phyloP scores from a whole-genome alignment of 768 basidiomycete species.

The Auricularia cornea region DNA sequence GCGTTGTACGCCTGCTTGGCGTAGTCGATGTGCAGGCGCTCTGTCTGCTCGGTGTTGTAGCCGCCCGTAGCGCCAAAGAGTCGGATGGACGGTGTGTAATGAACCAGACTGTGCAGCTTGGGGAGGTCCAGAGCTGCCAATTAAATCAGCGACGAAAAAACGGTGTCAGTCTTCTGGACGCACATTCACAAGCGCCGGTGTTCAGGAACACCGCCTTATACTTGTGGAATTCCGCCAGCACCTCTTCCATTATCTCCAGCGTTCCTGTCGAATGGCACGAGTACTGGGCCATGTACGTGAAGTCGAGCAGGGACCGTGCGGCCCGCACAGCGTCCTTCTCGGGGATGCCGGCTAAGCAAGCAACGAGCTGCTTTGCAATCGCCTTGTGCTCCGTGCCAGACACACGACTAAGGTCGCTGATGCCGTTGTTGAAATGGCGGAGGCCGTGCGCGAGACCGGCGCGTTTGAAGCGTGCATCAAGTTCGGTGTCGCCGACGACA shows the following conservation, averaged over 20 bases:
- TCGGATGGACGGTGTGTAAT: slow-evolving; percentile 16
- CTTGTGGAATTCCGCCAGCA: slow-evolving; percentile 7
- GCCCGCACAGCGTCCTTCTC: background rate
- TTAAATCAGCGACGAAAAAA: background rate
- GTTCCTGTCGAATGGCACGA: slow-evolving; percentile 6
- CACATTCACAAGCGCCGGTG: slow-evolving; percentile 1
- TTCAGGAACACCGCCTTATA: slow-evolving; percentile 7
- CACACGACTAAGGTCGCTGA: slow-evolving; percentile 3
- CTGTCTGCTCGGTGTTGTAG: background rate
- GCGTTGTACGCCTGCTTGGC: background rate
- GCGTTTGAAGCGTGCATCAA: slow-evolving; percentile 12
- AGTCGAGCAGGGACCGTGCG: slow-evolving; percentile 15
- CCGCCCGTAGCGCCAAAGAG: slow-evolving; percentile 6
- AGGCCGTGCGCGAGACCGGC: slow-evolving; percentile 4
- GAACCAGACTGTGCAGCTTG: slow-evolving; percentile 14
- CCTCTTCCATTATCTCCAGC: slow-evolving; percentile 3
- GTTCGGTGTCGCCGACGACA: slow-evolving; percentile 19
- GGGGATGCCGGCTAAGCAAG: background rate
- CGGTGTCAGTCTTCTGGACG: background rate
- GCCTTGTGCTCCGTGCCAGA: slow-evolving; percentile 9
- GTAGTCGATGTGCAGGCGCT: background rate
- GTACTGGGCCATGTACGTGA: slow-evolving; percentile 19
- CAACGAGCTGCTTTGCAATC: slow-evolving; percentile 2
- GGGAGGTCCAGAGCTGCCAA: slow-evolving; percentile 22
- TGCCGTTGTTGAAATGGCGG: slow-evolving; percentile 10